These are phyloP conservation scores for Mycena vulgaris DNA, from an alignment of 768 basidiomycete genomes.

Conservation along the genomic window DNA sequence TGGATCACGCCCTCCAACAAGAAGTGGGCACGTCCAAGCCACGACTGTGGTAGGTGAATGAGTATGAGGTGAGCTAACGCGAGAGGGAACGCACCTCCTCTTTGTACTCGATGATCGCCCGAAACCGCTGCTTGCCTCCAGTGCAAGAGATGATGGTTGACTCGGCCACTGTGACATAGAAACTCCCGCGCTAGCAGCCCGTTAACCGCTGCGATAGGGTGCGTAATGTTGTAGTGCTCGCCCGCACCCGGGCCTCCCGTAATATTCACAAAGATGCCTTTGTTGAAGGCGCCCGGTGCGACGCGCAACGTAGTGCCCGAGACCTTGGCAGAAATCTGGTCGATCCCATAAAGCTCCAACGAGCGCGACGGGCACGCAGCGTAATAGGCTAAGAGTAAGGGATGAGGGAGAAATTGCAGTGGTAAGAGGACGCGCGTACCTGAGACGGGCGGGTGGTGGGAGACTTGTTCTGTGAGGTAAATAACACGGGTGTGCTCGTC, in stretches of 20 bases:
- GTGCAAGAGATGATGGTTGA: slow-evolving; percentile 86
- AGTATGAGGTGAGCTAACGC: background rate
- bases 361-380: slow-evolving; percentile 82
- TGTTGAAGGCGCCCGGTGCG: slow-evolving; percentile 85
- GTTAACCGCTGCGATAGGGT: slow-evolving; percentile 92
- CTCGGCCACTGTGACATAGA: slow-evolving; percentile 91
- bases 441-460: slow-evolving; percentile 97
- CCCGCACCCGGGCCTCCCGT: slow-evolving; percentile 82
- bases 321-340: slow-evolving; percentile 95
- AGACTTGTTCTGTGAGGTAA: slow-evolving; percentile 94
- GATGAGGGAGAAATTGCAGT: background rate
- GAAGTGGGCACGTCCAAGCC: slow-evolving; percentile 92
- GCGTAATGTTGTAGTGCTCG: slow-evolving; percentile 90
- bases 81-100: slow-evolving; percentile 81
- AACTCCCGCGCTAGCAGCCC: slow-evolving; percentile 92
- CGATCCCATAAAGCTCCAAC: slow-evolving; percentile 83
- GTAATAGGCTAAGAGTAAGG: slow-evolving; percentile 46
- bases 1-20: slow-evolving; percentile 92
- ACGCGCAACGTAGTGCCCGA: slow-evolving; percentile 91
- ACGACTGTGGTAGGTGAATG: slow-evolving; percentile 65
- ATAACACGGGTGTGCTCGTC: slow-evolving; percentile 74
- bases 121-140: slow-evolving; percentile 76
- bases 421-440: slow-evolving; percentile 62
- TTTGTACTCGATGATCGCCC: slow-evolving; percentile 94
- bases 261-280: slow-evolving; percentile 89